Base-by-base conservation (phyloP, 352 stramenopile species). In the Phytophthora tubulina region DNA sequence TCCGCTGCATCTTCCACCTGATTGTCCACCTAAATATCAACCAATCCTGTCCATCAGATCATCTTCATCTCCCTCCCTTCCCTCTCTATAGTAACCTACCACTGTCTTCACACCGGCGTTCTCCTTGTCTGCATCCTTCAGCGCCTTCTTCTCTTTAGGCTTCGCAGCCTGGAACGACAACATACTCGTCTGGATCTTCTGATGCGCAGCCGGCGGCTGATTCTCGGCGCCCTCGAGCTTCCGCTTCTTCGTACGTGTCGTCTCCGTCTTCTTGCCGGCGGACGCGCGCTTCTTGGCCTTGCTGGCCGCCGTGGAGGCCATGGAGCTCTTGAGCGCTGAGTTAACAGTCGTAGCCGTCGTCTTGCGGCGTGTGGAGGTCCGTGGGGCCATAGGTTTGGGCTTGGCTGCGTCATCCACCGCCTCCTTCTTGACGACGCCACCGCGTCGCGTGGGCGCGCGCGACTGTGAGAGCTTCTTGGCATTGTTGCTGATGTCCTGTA, bases 401-500 rank as follows among this genome's bases (percentile, higher is more conserved):
- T 57, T 72, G 6, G 27, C 14, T 4, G 7, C n/a, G 3, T 35
- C 54, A 36, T 66, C 62, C 6, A 15, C 32, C 13, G 33, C 21
- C 33, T 63, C 63, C 60, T 83, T 81, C 70, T 82, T 85, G 17
- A 57, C 39, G 39, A 53, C 53, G 11, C 36, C 41, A 14, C 27
- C 13, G 14, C 49, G 39, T 41, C 52, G 66, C 33, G 48, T 32
- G 35, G 53, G 54, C 8, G 39, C 27, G 13, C 46, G 53, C 27
- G 36, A 14, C 31, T 72, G 66, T 14, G 64, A 51, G 32, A 70
- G 56, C 51, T 81, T 85, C 71, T 86, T 87, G 54, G 62, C 67
- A 21, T 71, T 91, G 67, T 95, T 95, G 67, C 85, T 94, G 72
- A 95, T 95, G 62, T 95, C 86, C 72, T 93, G 84, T 38, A 95